phyloP scores from a whole-genome alignment of 192 early-diverging fungal genomes.

The Coemansia pectinata region DNA sequence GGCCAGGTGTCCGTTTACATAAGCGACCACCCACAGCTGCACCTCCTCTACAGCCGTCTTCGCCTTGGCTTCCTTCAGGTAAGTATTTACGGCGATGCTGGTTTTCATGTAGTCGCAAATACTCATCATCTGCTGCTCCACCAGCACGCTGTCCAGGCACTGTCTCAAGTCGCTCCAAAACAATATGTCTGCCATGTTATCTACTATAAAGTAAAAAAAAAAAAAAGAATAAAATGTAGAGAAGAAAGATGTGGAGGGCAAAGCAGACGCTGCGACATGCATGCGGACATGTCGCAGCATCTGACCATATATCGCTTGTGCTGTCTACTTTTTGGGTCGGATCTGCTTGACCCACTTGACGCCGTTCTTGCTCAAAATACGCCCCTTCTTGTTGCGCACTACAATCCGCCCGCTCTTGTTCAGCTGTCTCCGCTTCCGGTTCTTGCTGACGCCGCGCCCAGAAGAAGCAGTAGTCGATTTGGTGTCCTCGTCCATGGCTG shows the following conservation, averaged over 20 bases:
- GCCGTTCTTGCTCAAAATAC: constrained; percentile 17
- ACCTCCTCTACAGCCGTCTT: background rate
- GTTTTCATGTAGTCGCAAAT: background rate
- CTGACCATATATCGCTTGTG: background rate
- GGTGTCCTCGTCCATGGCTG: background rate
- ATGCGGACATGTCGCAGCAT: background rate
- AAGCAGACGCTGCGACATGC: background rate
- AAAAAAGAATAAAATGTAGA: background rate
- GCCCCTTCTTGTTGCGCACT: constrained; percentile 42
- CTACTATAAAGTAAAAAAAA: background rate
- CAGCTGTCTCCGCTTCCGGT: constrained; percentile 4
- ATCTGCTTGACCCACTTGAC: constrained; percentile 35
- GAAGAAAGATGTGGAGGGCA: background rate
- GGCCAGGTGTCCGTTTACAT: background rate
- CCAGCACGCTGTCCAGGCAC: background rate
- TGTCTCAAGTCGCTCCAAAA: background rate
- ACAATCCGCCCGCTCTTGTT: constrained; percentile 12
- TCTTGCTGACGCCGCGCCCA: background rate
- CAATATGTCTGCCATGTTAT: background rate
- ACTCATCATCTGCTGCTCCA: background rate
- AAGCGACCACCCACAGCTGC: background rate
- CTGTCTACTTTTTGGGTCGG: constrained; percentile 18
- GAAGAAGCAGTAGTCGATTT: background rate
- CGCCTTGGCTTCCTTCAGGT: background rate
- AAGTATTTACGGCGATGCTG: background rate